Evolutionary conservation across 1,284 basidiomycete species (phyloP), one percentile per base, ranked within the genome.

Genomic region (Cutaneotrichosporon spelunceum): DNA sequence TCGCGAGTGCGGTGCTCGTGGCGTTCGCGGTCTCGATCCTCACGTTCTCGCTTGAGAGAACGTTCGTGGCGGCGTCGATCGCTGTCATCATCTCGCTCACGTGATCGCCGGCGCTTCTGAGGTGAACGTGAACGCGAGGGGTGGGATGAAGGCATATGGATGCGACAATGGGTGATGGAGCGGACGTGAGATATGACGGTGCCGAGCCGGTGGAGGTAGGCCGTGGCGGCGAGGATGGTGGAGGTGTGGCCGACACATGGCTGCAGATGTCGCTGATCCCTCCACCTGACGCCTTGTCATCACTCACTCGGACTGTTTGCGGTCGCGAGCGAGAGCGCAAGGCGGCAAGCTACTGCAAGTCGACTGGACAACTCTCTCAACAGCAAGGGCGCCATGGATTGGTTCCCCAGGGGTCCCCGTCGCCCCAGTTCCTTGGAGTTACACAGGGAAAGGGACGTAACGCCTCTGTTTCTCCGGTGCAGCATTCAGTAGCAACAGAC

Each of bases 11-110:
- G 39, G 10, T 50, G 16, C 11, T 42, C 49, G 6, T 29, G 47
- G 8, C 44, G 14, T 14, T 54, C 61, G 39, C 59, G 53, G 13
- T 53, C 49, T 16, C 58, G 45, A 21, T 45, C 34, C 24, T 57
- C 56, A 26, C 56, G 50, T 26, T 56, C 39, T 19, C 62, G 47
- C 7, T 58, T 24, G n/a, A 10, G 29, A 30, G 49, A 34, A 16
- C 24, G 29, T 23, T 42, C 53, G 27, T 29, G 16, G 24, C 19
- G 39, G 19, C 39, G 39, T 16, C 39, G 39, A 42, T 42, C 39
- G 9, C 39, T 42, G 16, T 16, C 36, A n/a, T 42, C 39, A 7
- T 42, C 39, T 8, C 39, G 47, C 14, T 60, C 44, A 19, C 19
- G 8, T 13, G 36, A 30, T 19, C 48, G 42, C 11, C 47, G 14